Percentiles rank a stretch among this genome's conserved stretches.
These are phyloP conservation scores for Leccinum griseonigrum DNA, from an alignment of 1,284 basidiomycete genomes.

Conservation along the genomic window DNA sequence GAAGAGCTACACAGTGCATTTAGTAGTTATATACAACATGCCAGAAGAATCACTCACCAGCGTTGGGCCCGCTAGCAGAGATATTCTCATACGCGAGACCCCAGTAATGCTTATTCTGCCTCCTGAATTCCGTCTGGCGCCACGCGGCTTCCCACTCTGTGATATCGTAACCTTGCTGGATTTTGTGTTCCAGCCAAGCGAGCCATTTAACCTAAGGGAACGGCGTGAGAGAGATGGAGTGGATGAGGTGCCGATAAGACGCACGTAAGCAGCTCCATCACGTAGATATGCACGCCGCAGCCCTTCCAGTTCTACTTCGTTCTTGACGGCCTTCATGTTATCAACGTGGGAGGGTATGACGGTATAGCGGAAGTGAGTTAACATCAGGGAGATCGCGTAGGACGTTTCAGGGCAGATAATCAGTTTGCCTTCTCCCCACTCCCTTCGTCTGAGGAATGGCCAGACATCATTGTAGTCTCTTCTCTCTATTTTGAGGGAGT, in stretches of 20 bases:
- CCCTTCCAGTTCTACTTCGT: constrained; percentile 79
- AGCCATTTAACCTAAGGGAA: constrained; percentile 64
- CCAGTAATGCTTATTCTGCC: constrained; percentile 75
- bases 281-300: constrained; percentile 83
- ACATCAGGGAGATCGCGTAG: constrained; percentile 77
- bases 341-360: constrained; percentile 69
- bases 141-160: constrained; percentile 92
- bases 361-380: constrained; percentile 75
- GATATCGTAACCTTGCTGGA: constrained; percentile 74
- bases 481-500: constrained; percentile 55
- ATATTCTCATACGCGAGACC: constrained; percentile 95
- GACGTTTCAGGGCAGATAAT: constrained; percentile 70
- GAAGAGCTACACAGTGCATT: constrained; percentile 55
- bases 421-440: constrained; percentile 76
- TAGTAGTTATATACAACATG: constrained; percentile 4
- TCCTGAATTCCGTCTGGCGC: constrained; percentile 77
- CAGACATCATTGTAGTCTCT: constrained; percentile 80
- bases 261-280: constrained; percentile 89
- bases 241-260: constrained; percentile 27
- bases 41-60: constrained; percentile 40
- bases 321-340: constrained; percentile 86
- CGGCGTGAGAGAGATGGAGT: constrained; percentile 15
- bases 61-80: constrained; percentile 88
- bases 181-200: constrained; percentile 87
- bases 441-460: constrained; percentile 68